phyloP scores from a whole-genome alignment of 208 protist species.

The Crithidia expoeki region DNA sequence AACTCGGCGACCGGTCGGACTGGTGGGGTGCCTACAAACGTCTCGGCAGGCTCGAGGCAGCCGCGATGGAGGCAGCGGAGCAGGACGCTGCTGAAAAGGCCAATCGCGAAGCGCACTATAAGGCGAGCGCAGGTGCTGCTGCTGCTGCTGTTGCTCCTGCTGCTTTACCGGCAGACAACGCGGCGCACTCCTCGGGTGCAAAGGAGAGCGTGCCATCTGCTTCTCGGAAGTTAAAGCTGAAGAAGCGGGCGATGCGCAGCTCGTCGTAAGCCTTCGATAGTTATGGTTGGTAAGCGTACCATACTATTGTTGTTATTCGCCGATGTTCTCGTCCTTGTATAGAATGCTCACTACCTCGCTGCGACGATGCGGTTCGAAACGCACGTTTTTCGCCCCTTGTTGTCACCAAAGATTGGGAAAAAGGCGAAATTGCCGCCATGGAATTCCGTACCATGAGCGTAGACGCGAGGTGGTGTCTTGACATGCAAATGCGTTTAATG shows the following conservation, averaged over 20 bases:
- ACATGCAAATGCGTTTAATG: too few species aligned
- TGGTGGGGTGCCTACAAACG: conserved; percentile 83
- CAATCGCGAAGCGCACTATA: neutral
- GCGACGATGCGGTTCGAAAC: too few species aligned
- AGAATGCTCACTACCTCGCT: too few species aligned
- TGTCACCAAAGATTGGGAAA: too few species aligned
- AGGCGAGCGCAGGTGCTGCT: neutral
- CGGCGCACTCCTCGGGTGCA: neutral
- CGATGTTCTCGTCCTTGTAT: neutral
- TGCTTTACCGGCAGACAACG: neutral
- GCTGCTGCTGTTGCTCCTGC: neutral
- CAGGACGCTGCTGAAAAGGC: conserved; percentile 7
- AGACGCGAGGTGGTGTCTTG: too few species aligned
- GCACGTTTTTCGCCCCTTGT: too few species aligned
- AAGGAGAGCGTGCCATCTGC: conserved; percentile 11
- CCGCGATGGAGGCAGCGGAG: conserved; percentile 24
- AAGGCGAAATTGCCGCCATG: too few species aligned
- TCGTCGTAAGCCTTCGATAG: neutral
- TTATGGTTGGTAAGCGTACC: too few species aligned
- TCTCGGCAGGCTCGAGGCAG: conserved; percentile 59
- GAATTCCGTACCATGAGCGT: too few species aligned
- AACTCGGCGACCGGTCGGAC: conserved; percentile 30
- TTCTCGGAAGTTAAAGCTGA: conserved; percentile 27
- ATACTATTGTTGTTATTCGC: too few species aligned
- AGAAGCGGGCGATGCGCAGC: conserved; percentile 23